These are phyloP conservation scores for Onygenales sp. DNA, from an alignment of 2,329 filamentous ascomycete genomes.

Conservation along the genomic window DNA sequence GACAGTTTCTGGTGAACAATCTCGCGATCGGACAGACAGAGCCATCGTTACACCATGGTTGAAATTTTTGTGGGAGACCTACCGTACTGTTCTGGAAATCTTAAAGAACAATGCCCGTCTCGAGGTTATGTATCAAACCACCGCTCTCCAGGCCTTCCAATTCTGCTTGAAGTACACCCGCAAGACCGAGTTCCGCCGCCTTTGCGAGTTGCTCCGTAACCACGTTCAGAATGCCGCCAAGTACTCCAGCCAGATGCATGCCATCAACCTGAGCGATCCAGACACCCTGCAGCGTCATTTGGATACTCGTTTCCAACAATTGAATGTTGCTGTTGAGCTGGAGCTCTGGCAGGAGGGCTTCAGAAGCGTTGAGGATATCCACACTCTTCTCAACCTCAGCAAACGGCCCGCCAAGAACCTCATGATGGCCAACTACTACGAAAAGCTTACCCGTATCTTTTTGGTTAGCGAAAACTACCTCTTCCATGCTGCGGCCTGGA, in stretches of 20 bases:
- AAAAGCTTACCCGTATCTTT: conserved; percentile 98
- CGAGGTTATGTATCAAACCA: conserved; percentile 97
- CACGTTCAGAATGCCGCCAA: conserved; percentile 98
- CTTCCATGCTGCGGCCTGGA: conserved; percentile 97
- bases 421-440: conserved; percentile 99
- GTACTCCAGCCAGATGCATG: conserved; percentile 98
- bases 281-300: conserved; percentile 95
- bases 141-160: conserved; percentile 94
- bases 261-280: conserved; percentile 95
- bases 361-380: conserved; percentile 97
- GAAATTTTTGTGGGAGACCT: conserved; percentile 99
- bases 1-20: conserved; percentile 96
- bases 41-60: conserved; percentile 98
- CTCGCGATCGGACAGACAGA: conserved; percentile 90
- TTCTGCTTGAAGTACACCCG: conserved; percentile 97
- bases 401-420: conserved; percentile 97
- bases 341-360: conserved; percentile 99
- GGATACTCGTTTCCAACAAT: conserved; percentile 95
- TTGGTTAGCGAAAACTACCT: conserved; percentile 98
- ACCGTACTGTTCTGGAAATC: conserved; percentile 95
- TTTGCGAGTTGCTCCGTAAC: conserved; percentile 96
- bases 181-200: conserved; percentile 97
- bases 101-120: conserved; percentile 97
- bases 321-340: conserved; percentile 95
- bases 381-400: conserved; percentile 93